Percentiles rank a stretch among this genome's conserved stretches.
phyloP scores from a whole-genome alignment of 1,284 basidiomycete species.

The Takashimella koratensis region DNA sequence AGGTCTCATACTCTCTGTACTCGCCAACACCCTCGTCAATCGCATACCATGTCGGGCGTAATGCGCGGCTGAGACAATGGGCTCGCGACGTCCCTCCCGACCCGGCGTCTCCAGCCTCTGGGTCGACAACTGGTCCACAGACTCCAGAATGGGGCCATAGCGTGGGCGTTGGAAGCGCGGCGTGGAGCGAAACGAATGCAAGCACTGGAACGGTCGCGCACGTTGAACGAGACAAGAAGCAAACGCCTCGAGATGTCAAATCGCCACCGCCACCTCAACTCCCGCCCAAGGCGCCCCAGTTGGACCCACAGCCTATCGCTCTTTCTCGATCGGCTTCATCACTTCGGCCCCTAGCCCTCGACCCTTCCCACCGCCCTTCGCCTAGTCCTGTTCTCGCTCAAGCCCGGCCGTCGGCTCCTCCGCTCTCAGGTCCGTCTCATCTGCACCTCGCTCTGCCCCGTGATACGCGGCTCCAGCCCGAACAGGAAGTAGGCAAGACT shows the following conservation, averaged over 20 bases:
- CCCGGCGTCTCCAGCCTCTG: background rate
- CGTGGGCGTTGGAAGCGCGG: background rate
- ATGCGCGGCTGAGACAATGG: constrained; percentile 14
- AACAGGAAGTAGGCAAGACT: background rate
- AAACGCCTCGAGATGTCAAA: background rate
- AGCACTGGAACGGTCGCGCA: background rate
- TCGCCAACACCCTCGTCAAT: constrained; percentile 19
- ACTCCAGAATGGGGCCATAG: background rate
- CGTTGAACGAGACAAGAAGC: background rate
- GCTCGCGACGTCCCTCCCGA: constrained; percentile 1
- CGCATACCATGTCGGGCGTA: constrained; percentile 7
- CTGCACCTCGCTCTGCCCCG: background rate
- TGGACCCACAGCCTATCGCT: background rate
- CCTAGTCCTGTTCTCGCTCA: background rate
- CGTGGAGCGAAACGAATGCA: background rate
- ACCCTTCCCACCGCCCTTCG: background rate
- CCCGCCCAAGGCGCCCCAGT: too few relatives aligned
- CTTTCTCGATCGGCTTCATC: background rate
- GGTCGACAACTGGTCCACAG: background rate
- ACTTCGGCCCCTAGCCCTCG: background rate
- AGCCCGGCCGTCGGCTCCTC: background rate
- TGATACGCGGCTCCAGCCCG: background rate
- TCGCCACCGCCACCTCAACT: background rate
- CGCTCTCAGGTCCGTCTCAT: background rate
- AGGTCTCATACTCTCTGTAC: constrained; percentile 13